Base-by-base conservation (phyloP, 164 flowering plant genomes). In the Kingdonia uniflora region DNA sequence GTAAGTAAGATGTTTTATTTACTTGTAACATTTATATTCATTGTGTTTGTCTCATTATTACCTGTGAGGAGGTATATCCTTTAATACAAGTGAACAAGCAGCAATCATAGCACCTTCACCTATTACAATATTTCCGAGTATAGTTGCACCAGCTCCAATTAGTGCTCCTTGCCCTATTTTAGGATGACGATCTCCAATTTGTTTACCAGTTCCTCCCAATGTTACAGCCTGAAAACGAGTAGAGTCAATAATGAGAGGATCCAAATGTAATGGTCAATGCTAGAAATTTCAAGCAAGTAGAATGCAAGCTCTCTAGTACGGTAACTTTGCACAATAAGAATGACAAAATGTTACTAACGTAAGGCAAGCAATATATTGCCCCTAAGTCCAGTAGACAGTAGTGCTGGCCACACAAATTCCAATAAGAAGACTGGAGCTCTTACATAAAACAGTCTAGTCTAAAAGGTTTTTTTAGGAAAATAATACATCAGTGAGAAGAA, bases 31-130 rank as follows among this genome's bases (percentile, higher is more conserved):
- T 29, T 29, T 3, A 29, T 29, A 4, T 29, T 8, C 35, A 29
- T 3, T 29, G 35, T 8, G 8, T 29, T 29, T 29, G 35, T 29
- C 35, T 39, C 42, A 16, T 14, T 19, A 19, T 41, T 64, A 87
- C 96, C 91, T 77, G 63, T 74, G 91, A 1, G 87, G 75, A 60
- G 87, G 84, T 52, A 80, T 69, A 58, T 78, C 77, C 57, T 84
- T 77, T 38, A 89, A 51, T 26, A 89, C 90, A 59, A 89, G 81
- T 41, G 95, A 85, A 54, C 92, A 84, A 54, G 97, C 84, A 59
- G 89, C 95, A 35, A 89, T 56, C 89, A 84, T 82, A 38, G 97
- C 92, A 49, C 92, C 89, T 64, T 80, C 76, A 57, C 97, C 95
- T 54, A 89, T 73, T 59, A 25, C 65, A 48, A 89, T 82, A 55